A percentile compares a stretch with the other conserved stretches of the same genome.
phyloP scores from a whole-genome alignment of 768 basidiomycete genomes.

The Boletus insuetus region DNA sequence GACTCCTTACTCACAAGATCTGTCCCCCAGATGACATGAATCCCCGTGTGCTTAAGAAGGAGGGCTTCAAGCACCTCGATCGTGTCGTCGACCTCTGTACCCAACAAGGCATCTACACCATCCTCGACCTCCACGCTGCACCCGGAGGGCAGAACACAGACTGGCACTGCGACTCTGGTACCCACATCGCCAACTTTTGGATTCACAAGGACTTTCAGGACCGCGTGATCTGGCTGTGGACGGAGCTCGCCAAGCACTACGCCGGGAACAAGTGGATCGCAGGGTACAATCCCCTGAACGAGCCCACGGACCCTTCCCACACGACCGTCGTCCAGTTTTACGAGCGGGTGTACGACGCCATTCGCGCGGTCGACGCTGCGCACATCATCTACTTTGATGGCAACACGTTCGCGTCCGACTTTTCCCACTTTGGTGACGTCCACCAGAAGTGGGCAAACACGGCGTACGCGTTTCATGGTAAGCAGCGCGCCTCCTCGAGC shows the following conservation, averaged over 20 bases:
- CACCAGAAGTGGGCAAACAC: constrained; percentile 66
- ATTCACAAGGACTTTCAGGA: constrained; percentile 85
- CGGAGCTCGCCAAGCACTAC: constrained; percentile 71
- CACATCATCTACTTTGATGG: constrained; percentile 82
- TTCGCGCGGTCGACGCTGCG: constrained; percentile 64
- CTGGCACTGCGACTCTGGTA: constrained; percentile 77
- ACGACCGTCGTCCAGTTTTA: constrained; percentile 65
- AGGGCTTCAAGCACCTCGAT: constrained; percentile 80
- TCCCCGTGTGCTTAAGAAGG: constrained; percentile 69
- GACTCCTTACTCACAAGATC: not conserved
- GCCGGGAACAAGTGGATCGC: constrained; percentile 79
- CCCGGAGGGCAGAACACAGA: constrained; percentile 74
- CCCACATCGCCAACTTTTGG: constrained; percentile 75
- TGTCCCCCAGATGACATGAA: constrained; percentile 61
- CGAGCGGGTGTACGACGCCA: constrained; percentile 62
- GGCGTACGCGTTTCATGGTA: constrained; percentile 75
- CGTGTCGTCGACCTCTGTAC: constrained; percentile 76
- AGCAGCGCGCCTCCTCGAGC: not conserved
- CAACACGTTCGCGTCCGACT: constrained; percentile 81
- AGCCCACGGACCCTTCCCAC: constrained; percentile 70
- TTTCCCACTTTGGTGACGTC: constrained; percentile 66
- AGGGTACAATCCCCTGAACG: constrained; percentile 85
- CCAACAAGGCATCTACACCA: constrained; percentile 70
- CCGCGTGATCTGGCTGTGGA: constrained; percentile 75
- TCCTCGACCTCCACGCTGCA: constrained; percentile 78